Evolutionary conservation across 75 land plant species (phyloP), one percentile per base, ranked within the genome.

Genomic region (Sequoiadendron giganteum): DNA sequence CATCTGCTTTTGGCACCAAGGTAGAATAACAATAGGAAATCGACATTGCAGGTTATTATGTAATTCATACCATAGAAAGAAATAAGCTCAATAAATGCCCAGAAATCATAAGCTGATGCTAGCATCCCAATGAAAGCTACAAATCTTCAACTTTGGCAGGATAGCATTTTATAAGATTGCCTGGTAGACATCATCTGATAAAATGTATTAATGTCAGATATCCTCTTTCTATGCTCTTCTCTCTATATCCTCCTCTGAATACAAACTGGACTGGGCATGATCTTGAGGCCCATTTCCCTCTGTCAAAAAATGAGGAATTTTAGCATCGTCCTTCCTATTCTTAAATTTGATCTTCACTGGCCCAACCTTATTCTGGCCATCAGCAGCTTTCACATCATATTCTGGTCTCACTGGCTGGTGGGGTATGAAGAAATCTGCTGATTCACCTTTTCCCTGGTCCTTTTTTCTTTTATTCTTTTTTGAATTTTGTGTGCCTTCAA

Each of bases 201-300:
- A 49, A 49, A 49, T 49, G 52, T 9, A 49, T 49, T 49, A 10
- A 49, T 49, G 52, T 49, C 52, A 10, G 11, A 49, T n/a, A 5
- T 82, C 32, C n/a, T 45, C 47, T 47, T 43, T 82, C 84, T 45
- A 28, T 28, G 48, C 34, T 82, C 84, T 82, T 82, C 28, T 42
- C 15, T 79, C 82, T 7, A 79, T 3, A 39, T 79, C 43, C 25
- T 79, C 49, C n/a, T 47, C 84, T 82, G 48, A 82, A n/a, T 42
- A 42, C 54, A 39, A 82, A 45, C 84, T 82, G n/a, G 84, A 47
- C 49, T 47, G 84, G 52, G 34, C 47, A 43, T 11, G 48, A 82
- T 82, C 84, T 47, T 82, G 84, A 4, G 84, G 84, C 30, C 84
- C 84, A 82, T 82, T 82, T 82, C 25, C 28, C 4, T 82, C 84